phyloP scores from a whole-genome alignment of 2,329 filamentous ascomycete genomes.

The Diaporthe sp. region DNA sequence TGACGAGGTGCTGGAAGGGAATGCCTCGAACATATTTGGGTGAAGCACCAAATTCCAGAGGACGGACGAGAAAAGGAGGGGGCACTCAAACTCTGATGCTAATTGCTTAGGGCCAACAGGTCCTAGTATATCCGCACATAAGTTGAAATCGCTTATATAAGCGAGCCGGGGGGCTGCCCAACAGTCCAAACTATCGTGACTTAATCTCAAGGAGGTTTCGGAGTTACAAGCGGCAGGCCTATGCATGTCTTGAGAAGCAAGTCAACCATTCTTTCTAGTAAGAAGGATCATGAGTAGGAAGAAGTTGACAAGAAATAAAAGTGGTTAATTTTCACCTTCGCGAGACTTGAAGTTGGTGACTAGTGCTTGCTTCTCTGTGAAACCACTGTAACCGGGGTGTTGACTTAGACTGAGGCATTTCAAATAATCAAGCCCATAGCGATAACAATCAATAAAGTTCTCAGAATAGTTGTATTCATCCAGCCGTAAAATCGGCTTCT shows the following conservation, averaged over 20 bases:
- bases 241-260: not conserved
- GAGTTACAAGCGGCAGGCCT: not conserved
- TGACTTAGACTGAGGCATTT: not conserved
- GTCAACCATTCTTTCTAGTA: not conserved
- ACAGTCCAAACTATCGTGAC: no score
- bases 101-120: conserved; percentile 2
- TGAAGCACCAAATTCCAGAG: no score
- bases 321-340: not conserved
- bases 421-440: not conserved
- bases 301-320: not conserved
- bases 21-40: not conserved
- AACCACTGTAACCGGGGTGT: not conserved
- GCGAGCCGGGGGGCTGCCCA: not conserved
- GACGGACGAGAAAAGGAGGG: not conserved
- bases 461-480: not conserved
- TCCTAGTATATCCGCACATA: not conserved
- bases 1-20: not conserved
- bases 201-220: not conserved
- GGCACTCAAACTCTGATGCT: not conserved
- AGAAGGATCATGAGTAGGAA: no score
- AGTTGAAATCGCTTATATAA: not conserved
- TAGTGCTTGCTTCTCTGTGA: not conserved
- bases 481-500: not conserved
- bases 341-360: not conserved
- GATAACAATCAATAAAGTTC: not conserved